Base-by-base conservation (phyloP, 1,139 yeast genomes). In the Hansenula sp. region DNA sequence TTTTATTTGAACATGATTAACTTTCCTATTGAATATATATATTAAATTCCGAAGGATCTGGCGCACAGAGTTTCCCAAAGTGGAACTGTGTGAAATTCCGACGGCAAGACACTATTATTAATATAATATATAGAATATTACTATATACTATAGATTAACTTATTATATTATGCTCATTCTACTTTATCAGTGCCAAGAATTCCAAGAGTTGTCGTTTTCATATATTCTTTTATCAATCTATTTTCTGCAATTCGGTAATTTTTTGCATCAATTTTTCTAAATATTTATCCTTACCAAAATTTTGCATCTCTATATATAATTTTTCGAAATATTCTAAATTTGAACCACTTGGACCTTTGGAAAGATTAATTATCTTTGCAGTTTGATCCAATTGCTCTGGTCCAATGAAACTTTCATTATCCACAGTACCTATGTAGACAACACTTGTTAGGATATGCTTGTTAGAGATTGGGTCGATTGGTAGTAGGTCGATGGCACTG, bases 391-490 rank as follows among this genome's bases (percentile, higher is more conserved):
- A 57, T 1, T 67, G 62, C 53, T 88, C 96, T 0, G 96, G 94
- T 0, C 97, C 97, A 1, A 88, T 72, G 61, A 89, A 91, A 7
- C 96, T 87, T 43, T 72, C 84, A 57, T 90, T 90, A 16, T 78
- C 84, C 1, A 83, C 76, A 3, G 91, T 85, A 1, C 97, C 97
- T 30, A 91, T 87, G 61, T 90, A 91, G 0, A 89, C 89, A 36
- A 71, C 67, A 37, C 95, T 82, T n/a, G 69, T 70, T 31, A 85
- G 71, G 27, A 65, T 60, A 25, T 62, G 67, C 36, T 71, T 68
- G 1, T 74, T 75, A 3, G 72, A 59, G 0, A 53, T 48, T 7
- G 63, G 58, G 38, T 61, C 64, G 13, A 40, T 28, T 4, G 69
- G 66, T 9, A 70, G 50, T 6, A 40, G 44, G 1, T 54, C 41